These are phyloP conservation scores for Aureobasidium sp. DNA, from an alignment of 2,329 filamentous ascomycete species.

Conservation along the genomic window DNA sequence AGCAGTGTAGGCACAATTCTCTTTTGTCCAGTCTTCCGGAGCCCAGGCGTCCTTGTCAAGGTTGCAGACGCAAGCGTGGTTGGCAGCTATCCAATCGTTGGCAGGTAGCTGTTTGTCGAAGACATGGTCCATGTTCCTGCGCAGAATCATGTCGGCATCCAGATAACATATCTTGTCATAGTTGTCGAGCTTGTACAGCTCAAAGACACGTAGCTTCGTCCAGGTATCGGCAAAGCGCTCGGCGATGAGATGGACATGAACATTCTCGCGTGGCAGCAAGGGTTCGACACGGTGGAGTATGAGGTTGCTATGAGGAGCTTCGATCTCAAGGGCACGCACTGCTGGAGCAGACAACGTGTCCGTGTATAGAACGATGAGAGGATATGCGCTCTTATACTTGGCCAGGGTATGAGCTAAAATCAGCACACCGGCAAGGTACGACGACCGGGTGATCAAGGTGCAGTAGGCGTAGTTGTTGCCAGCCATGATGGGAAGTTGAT, in stretches of 20 bases:
- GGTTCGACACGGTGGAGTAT: slow-evolving; percentile 44
- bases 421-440: slow-evolving; percentile 58
- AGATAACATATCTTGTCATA: slow-evolving; percentile 54
- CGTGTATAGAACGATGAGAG: slow-evolving; percentile 58
- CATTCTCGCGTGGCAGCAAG: slow-evolving; percentile 42
- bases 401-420: slow-evolving; percentile 56
- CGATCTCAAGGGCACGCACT: slow-evolving; percentile 46
- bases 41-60: slow-evolving; percentile 57
- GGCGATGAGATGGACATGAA: slow-evolving; percentile 49
- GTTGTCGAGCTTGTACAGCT: slow-evolving; percentile 37
- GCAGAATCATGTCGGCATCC: slow-evolving; percentile 59
- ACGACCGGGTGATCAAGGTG: slow-evolving; percentile 57
- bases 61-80: slow-evolving; percentile 60
- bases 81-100: slow-evolving; percentile 51
- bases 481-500: slow-evolving; percentile 12
- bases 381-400: slow-evolving; percentile 50
- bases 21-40: slow-evolving; percentile 49
- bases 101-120: slow-evolving; percentile 46
- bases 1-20: slow-evolving; percentile 56
- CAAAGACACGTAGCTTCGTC: slow-evolving; percentile 62
- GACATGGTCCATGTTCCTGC: slow-evolving; percentile 48
- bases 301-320: slow-evolving; percentile 46
- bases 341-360: slow-evolving; percentile 44
- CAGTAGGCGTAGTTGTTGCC: slow-evolving; percentile 45
- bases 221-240: slow-evolving; percentile 61